A percentile compares a stretch with the other conserved stretches of the same genome.
phyloP scores from a whole-genome alignment of 164 flowering plant species.

The Paratinospora sagittata region DNA sequence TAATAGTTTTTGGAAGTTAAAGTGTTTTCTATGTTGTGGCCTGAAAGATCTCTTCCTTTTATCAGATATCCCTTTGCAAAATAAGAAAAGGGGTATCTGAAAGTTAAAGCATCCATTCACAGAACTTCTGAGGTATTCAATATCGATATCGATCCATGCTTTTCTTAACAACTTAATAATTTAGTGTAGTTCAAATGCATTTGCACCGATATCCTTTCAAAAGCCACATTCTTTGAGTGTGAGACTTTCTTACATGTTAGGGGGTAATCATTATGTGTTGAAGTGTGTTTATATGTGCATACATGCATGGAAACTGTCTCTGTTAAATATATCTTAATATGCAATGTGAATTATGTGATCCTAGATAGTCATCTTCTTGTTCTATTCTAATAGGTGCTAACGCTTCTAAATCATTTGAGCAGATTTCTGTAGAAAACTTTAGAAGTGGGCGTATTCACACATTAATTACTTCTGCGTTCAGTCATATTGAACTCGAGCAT shows the following conservation, averaged over 20 bases:
- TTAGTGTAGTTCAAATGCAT: neutral
- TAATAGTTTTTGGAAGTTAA: neutral
- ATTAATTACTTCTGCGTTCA: slow-evolving; percentile 81
- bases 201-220: neutral
- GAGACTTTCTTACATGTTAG: neutral
- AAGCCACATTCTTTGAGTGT: neutral
- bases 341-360: neutral
- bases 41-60: neutral
- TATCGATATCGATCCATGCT: neutral
- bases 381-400: neutral
- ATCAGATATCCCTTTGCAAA: neutral
- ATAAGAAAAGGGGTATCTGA: neutral
- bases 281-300: neutral
- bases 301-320: neutral
- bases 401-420: slow-evolving; percentile 21
- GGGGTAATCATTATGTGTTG: neutral
- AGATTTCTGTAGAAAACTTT: slow-evolving; percentile 77
- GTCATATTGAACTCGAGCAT: slow-evolving; percentile 61
- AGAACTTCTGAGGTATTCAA: neutral
- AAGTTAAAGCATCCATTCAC: neutral
- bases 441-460: slow-evolving; percentile 75
- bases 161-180: neutral
- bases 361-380: neutral
- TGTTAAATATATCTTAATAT: neutral
- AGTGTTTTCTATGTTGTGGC: neutral